Evolutionary conservation across 176 grass and related monocot genomes (phyloP).

Genomic region (Carex parvula): DNA sequence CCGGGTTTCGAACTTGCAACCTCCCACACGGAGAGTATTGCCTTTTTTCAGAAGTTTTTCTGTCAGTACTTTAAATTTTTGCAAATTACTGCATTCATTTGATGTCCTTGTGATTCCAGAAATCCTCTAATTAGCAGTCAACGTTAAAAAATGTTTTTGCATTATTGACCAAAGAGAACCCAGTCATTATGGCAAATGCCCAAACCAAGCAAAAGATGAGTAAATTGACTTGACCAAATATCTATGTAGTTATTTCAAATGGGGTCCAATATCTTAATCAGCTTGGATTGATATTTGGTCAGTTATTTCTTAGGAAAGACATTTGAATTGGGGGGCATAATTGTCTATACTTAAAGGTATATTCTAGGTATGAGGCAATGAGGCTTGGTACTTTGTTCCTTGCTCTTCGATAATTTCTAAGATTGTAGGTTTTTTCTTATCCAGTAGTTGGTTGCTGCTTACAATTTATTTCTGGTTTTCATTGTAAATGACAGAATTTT

Average conservation of each 20-base stretch:
- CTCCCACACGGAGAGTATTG: too few relatives aligned
- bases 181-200: background rate
- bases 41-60: background rate
- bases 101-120: background rate
- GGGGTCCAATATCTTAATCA: background rate
- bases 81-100: constrained; percentile 21
- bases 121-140: background rate
- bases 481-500: background rate
- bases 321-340: background rate
- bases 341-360: background rate
- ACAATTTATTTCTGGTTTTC: background rate
- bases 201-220: background rate
- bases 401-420: background rate
- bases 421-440: background rate
- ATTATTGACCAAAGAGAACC: background rate
- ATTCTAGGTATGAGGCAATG: background rate
- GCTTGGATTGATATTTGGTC: background rate
- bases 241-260: background rate
- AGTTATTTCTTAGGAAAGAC: background rate
- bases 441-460: background rate
- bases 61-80: background rate
- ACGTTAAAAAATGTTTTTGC: background rate
- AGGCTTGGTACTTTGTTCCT: background rate
- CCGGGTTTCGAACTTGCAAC: too few relatives aligned
- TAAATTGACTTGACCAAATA: background rate